These are phyloP conservation scores for Tripidium arundinaceum DNA, from an alignment of 202 grass and related monocot species.

Conservation along the genomic window DNA sequence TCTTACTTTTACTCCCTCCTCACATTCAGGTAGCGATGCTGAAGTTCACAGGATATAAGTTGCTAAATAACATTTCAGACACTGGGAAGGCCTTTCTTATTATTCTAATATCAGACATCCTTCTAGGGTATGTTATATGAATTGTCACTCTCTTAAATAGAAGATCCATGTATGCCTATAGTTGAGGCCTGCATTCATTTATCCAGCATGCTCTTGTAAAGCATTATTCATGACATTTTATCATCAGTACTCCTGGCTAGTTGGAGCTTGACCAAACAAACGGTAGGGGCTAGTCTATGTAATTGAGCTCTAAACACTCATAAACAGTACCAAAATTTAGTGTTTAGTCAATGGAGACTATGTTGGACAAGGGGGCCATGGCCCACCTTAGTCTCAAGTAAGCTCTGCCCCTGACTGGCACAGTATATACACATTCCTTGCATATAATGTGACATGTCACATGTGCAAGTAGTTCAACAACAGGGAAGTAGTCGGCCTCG, in stretches of 20 bases:
- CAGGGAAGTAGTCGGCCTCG: too few relatives aligned
- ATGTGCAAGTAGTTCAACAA: not conserved
- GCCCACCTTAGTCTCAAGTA: not conserved
- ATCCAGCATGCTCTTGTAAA: not conserved
- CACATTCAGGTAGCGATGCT: conserved; percentile 79
- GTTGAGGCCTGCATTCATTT: not conserved
- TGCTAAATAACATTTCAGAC: conserved; percentile 86
- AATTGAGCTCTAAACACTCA: not conserved
- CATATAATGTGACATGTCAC: not conserved
- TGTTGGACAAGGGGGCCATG: not conserved
- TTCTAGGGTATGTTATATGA: conserved; percentile 69
- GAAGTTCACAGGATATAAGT: conserved; percentile 98
- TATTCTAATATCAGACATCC: conserved; percentile 84
- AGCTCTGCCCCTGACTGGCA: not conserved
- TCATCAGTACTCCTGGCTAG: not conserved
- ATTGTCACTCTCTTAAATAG: conserved; percentile 16
- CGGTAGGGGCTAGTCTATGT: not conserved
- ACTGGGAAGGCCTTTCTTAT: conserved; percentile 89
- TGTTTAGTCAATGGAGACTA: not conserved
- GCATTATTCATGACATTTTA: not conserved
- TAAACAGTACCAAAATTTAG: not conserved
- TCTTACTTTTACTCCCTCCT: conserved; percentile 30
- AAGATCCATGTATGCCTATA: not conserved
- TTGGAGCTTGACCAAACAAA: not conserved
- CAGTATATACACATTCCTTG: not conserved